Base-by-base conservation (phyloP, 2,329 filamentous ascomycete genomes). In the Aspergillus fructus region DNA sequence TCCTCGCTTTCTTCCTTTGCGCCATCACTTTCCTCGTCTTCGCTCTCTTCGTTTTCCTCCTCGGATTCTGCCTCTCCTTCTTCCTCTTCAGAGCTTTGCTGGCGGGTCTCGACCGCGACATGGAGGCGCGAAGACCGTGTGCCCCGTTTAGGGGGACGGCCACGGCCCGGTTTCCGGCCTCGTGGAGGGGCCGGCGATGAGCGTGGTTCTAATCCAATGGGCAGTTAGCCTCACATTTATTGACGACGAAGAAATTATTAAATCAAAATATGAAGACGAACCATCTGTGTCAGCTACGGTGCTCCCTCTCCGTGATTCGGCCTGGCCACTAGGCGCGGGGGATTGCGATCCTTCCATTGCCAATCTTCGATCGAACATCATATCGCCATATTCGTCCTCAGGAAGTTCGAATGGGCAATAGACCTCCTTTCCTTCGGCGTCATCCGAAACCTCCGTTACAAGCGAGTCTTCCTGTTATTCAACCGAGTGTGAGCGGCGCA, bases 371-470 rank as follows among this genome's bases (percentile, higher is more conserved):
- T 77, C 76, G 63, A 81, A 81, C 77, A 79, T 81, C 70, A 79
- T 66, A 23, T 75, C 73, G 39, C 76, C 75, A 56, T 77, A 79
- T 63, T 79, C 76, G 45, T 76, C 73, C 33, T 78, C 71, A 0
- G 87, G 87, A 4, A 91, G 78, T 27, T 82, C 79, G 64, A 91
- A 91, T 24, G 89, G 84, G 53, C 84, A 80, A 69, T 87, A 90
- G 58, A 82, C 80, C 23, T 87, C 82, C 54, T 83, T 69, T 0
- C 60, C 56, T 15, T 74, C 72, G 59, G 72, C 67, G 27, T 86
- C 85, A 34, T 89, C 85, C 33, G 83, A 80, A 33, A 81, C 79
- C 37, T 85, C 80, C 59, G 82, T 81, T 49, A 79, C 76, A n/a
- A 81, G 72, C 2, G 83, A 79, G 59, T 85, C 80, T 72, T 88